Evolutionary conservation across 2,329 filamentous ascomycete genomes (phyloP).

Genomic region (Colletotrichum cereale): DNA sequence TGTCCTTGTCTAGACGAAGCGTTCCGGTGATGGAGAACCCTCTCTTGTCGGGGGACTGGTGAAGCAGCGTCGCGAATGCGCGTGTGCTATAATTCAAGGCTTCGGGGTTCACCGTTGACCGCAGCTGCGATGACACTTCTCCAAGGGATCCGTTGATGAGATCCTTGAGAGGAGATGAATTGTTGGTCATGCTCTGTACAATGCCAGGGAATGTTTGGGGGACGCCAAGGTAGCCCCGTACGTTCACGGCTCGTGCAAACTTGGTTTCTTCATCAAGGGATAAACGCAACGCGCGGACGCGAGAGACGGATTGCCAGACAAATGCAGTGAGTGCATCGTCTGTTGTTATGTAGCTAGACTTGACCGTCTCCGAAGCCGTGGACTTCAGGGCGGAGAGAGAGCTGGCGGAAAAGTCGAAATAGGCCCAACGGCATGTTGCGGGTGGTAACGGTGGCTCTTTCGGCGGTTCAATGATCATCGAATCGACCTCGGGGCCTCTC

Average conservation of each 20-base stretch:
- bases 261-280: conserved; percentile 14
- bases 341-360: conserved; percentile 59
- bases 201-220: conserved; percentile 61
- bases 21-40: conserved; percentile 50
- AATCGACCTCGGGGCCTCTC: conserved; percentile 49
- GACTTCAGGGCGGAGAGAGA: conserved; percentile 57
- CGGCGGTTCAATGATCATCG: background rate
- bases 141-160: conserved; percentile 45
- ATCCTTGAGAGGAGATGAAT: conserved; percentile 47
- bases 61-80: conserved; percentile 56
- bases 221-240: conserved; percentile 57
- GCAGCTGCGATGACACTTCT: conserved; percentile 47
- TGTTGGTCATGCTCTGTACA: conserved; percentile 60
- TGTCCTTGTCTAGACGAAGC: conserved; percentile 54
- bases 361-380: conserved; percentile 46
- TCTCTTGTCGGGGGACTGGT: conserved; percentile 50
- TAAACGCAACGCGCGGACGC: conserved; percentile 55
- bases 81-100: conserved; percentile 53
- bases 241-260: conserved; percentile 63
- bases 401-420: conserved; percentile 56
- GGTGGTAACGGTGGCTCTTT: background rate
- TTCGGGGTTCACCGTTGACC: conserved; percentile 52
- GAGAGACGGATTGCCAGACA: conserved; percentile 60
- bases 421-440: conserved; percentile 51
- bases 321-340: conserved; percentile 66